phyloP scores from a whole-genome alignment of 495 filamentous ascomycete species.

The Thermothielavioides terrestris region DNA sequence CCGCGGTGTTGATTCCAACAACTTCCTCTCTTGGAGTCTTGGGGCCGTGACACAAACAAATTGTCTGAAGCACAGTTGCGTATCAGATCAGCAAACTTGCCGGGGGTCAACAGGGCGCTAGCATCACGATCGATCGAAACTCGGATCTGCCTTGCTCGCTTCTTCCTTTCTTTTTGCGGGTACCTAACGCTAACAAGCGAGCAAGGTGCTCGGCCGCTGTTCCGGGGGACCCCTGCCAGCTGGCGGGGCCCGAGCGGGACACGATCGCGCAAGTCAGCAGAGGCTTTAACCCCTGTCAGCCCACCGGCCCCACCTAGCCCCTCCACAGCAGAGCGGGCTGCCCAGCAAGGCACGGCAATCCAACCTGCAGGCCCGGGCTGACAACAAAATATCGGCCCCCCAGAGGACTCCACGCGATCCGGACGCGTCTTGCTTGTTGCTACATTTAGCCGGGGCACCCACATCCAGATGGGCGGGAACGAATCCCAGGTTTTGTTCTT shows the following conservation, averaged over 20 bases:
- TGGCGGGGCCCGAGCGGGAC: not conserved
- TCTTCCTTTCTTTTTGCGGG: too few species aligned
- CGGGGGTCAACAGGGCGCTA: too few species aligned
- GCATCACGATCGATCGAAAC: not conserved
- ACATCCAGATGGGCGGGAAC: conserved; percentile 2
- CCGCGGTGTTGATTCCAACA: not conserved
- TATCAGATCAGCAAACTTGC: not conserved
- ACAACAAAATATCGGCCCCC: conserved; percentile 19
- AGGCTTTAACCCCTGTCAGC: not conserved
- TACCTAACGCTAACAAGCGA: too few species aligned
- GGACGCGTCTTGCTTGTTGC: conserved; percentile 11
- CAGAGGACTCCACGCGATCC: conserved; percentile 15
- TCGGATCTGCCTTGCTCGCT: conserved; percentile 1
- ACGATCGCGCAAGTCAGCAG: not conserved
- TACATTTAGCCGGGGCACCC: conserved; percentile 23
- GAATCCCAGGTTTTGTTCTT: conserved; percentile 10
- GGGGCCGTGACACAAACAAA: not conserved
- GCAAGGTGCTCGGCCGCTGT: not conserved
- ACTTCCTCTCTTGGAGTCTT: not conserved
- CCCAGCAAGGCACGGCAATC: conserved; percentile 15
- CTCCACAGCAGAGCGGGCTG: not conserved
- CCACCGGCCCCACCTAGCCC: not conserved
- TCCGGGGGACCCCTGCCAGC: not conserved
- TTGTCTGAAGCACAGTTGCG: not conserved
- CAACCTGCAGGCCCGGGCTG: conserved; percentile 11